Evolutionary conservation across 352 stramenopile species (phyloP).

Genomic region (Phytophthora tentaculata): DNA sequence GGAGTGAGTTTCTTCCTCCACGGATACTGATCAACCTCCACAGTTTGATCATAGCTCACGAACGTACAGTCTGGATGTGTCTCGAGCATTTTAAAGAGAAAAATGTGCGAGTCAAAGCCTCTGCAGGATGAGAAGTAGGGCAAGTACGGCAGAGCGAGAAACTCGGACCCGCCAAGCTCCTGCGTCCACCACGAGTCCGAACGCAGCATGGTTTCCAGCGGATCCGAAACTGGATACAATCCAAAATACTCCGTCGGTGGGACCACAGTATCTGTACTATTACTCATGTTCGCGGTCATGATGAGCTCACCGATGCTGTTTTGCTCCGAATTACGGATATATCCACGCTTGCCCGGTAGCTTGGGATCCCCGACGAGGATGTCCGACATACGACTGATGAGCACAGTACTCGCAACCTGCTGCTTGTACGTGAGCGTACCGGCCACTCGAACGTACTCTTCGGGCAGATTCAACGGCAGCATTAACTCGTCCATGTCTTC

Average conservation of each 20-base stretch:
- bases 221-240: conserved; percentile 53
- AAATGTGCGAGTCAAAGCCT: conserved; percentile 95
- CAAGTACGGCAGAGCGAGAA: conserved; percentile 94
- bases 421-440: conserved; percentile 64
- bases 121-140: conserved; percentile 97
- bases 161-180: conserved; percentile 62
- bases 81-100: conserved; percentile 94
- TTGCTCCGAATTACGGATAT: conserved; percentile 69
- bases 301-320: conserved; percentile 52
- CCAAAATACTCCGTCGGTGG: conserved; percentile 65
- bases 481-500: conserved; percentile 83
- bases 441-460: conserved; percentile 56
- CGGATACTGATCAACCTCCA: conserved; percentile 92
- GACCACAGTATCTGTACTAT: conserved; percentile 34
- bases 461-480: conserved; percentile 95
- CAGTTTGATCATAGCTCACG: conserved; percentile 88
- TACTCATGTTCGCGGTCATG: conserved; percentile 13
- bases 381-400: conserved; percentile 93
- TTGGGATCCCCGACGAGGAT: conserved; percentile 90
- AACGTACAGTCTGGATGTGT: conserved; percentile 93
- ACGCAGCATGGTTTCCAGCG: conserved; percentile 43
- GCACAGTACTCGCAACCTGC: conserved; percentile 77
- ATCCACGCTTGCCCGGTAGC: conserved; percentile 55
- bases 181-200: conserved; percentile 81
- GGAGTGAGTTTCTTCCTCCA: conserved; percentile 87